Conservation (phyloP, 2,329 filamentous ascomycete species). For the Lecanicillium sp. region DNA sequence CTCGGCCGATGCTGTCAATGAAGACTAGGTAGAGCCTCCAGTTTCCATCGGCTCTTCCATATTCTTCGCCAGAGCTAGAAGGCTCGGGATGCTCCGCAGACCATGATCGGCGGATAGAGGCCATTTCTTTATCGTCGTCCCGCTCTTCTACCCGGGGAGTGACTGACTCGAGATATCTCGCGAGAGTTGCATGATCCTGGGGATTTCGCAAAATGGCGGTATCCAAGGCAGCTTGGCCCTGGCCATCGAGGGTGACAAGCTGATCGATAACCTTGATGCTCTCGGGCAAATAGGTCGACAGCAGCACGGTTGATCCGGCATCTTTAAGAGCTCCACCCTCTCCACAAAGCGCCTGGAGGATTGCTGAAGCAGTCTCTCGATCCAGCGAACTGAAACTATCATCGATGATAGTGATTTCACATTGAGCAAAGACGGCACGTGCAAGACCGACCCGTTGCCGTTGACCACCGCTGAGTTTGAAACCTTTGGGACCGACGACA, state of each 20-base stretch:
- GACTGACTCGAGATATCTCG: no score
- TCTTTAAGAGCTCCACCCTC: background rate
- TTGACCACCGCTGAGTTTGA: background rate
- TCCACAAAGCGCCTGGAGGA: background rate
- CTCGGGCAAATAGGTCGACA: background rate
- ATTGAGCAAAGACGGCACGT: background rate
- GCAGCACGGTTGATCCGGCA: background rate
- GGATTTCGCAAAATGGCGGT: no score
- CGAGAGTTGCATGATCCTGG: background rate
- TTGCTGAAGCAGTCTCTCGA: background rate
- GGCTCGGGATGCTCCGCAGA: no score
- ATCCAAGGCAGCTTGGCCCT: background rate
- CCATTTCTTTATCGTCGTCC: background rate
- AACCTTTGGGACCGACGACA: background rate
- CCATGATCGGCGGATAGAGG: background rate
- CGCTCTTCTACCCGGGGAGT: no score
- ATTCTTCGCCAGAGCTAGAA: no score
- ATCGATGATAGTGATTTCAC: background rate
- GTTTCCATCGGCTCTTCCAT: no score
- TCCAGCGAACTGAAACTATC: background rate
- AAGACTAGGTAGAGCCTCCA: background rate
- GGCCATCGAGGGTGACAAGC: background rate
- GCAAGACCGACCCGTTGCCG: background rate
- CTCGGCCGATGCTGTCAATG: background rate
- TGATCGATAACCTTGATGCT: background rate